These are phyloP conservation scores for Acacia acuminata DNA, from an alignment of 306 rosid genomes.

Conservation along the genomic window DNA sequence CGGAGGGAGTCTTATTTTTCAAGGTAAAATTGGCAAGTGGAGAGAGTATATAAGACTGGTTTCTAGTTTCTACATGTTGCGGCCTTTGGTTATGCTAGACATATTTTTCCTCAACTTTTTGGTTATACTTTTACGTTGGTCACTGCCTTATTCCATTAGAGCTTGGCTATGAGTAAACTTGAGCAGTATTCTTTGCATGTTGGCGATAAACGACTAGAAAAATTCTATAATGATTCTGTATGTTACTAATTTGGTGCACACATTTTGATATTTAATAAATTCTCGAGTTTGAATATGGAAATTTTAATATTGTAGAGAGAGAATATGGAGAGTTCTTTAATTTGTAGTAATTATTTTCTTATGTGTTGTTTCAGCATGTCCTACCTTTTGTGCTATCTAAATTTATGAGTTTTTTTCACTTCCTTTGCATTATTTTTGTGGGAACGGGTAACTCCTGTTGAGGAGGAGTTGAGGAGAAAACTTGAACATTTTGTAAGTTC, in stretches of 20 bases:
- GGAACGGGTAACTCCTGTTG: conserved; percentile 31
- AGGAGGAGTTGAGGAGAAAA: conserved; percentile 57
- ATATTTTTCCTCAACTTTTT: not conserved
- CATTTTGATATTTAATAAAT: not conserved
- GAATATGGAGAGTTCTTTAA: not conserved
- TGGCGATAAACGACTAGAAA: not conserved
- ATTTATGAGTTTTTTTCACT: not conserved
- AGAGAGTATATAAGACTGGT: not conserved
- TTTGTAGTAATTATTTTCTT: not conserved
- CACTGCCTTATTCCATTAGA: not conserved
- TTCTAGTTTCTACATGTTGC: not conserved
- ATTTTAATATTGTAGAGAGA: not conserved
- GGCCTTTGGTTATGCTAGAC: not conserved
- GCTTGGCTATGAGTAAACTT: not conserved
- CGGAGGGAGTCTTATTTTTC: no score
- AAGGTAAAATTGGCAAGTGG: not conserved
- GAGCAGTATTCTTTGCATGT: not conserved
- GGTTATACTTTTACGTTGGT: not conserved
- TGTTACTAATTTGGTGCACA: not conserved
- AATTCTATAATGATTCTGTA: not conserved
- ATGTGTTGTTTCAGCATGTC: not conserved
- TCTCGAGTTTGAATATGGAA: conserved; percentile 2
- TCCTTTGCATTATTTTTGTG: not conserved
- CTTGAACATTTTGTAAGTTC: conserved; percentile 71
- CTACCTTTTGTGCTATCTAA: not conserved